These are phyloP conservation scores for Saturnispora mendoncae DNA, from an alignment of 805 yeast species.

Conservation along the genomic window DNA sequence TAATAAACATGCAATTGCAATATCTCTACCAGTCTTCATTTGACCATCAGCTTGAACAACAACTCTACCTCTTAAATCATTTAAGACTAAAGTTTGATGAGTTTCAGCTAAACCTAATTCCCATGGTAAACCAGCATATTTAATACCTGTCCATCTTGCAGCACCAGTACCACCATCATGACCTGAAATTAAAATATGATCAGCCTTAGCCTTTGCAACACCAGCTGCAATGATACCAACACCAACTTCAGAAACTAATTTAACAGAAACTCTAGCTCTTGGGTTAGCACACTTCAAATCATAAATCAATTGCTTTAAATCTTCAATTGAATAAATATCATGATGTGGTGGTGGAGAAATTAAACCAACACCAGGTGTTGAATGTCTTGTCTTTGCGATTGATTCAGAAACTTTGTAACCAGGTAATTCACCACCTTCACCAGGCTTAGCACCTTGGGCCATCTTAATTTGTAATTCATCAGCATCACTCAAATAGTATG, in stretches of 20 bases:
- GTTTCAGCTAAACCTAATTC: constrained; percentile 97
- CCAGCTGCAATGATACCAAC: constrained; percentile 99
- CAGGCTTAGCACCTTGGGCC: constrained; percentile 99
- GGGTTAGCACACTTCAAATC: constrained; percentile 97
- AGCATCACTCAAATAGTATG: constrained; percentile 88
- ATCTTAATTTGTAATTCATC: constrained; percentile 96
- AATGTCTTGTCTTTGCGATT: constrained; percentile 92
- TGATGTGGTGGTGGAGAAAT: constrained; percentile 99
- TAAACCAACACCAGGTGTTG: constrained; percentile 93
- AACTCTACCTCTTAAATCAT: constrained; percentile 93
- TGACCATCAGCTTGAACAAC: constrained; percentile 98
- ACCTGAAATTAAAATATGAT: constrained; percentile 90
- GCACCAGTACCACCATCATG: constrained; percentile 99
- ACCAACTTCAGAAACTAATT: constrained; percentile 96
- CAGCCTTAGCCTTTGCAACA: constrained; percentile 98
- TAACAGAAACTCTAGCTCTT: constrained; percentile 92
- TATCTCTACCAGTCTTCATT: constrained; percentile 92
- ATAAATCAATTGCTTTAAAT: constrained; percentile 90
- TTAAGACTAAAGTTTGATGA: constrained; percentile 91
- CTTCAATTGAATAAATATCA: constrained; percentile 96
- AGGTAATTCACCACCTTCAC: constrained; percentile 99
- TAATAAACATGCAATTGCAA: constrained; percentile 88
- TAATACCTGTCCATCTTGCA: constrained; percentile 93
- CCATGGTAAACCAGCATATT: constrained; percentile 98
- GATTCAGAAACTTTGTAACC: constrained; percentile 83